Conservation (phyloP, 345 rosid species). For the Populus davidiana region DNA sequence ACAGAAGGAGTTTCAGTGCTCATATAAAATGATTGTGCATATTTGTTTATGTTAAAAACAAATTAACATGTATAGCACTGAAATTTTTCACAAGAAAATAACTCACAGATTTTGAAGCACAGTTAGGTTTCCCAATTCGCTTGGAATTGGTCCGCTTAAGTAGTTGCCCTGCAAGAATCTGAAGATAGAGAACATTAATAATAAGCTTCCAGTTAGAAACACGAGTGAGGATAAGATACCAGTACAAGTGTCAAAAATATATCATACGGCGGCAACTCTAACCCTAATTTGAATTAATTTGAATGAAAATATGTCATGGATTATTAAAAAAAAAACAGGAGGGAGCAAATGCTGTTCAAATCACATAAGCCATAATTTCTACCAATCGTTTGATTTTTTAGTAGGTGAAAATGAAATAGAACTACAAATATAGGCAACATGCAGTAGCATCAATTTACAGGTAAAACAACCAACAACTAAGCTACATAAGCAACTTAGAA, state of each 20-base stretch:
- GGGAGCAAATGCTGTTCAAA: not conserved
- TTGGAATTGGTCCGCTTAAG: conserved; percentile 69
- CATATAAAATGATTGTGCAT: not conserved
- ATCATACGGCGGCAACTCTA: not conserved
- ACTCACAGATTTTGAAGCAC: conserved; percentile 69
- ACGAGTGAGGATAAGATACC: not conserved
- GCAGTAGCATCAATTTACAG: not conserved
- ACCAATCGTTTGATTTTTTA: not conserved
- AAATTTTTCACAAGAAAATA: conserved; percentile 13
- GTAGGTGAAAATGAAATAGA: not conserved
- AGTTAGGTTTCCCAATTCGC: conserved; percentile 72
- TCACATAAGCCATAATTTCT: not conserved
- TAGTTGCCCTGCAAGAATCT: conserved; percentile 91
- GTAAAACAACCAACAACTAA: not conserved
- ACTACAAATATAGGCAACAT: not conserved
- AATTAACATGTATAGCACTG: not conserved
- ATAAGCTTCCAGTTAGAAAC: not conserved
- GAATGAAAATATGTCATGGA: not conserved
- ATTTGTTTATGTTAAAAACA: not conserved
- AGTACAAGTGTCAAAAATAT: not conserved
- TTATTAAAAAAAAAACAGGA: not conserved
- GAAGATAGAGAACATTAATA: conserved; percentile 19
- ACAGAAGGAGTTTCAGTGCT: not conserved
- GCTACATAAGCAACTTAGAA: not conserved
- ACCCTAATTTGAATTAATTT: not conserved